Conservation (phyloP, 176 grass and related monocot species). For the Carex scoparia region DNA sequence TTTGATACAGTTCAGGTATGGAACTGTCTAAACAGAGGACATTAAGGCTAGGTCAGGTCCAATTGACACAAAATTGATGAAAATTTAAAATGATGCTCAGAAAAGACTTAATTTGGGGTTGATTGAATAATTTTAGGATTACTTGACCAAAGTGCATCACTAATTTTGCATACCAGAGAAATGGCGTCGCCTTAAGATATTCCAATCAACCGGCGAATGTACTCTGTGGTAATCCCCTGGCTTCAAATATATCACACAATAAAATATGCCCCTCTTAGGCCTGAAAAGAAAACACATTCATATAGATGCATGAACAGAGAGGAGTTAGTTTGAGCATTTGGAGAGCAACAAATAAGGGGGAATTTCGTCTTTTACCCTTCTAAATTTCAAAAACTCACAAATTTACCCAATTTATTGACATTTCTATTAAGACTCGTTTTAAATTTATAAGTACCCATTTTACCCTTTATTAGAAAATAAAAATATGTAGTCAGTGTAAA, state of each 20-base stretch:
- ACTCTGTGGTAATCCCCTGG: conserved; percentile 80
- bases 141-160: not conserved
- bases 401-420: too few relatives aligned
- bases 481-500: too few relatives aligned
- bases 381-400: too few relatives aligned
- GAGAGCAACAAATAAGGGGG: not conserved
- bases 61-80: conserved; percentile 1
- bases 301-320: not conserved
- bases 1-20: not conserved
- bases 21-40: not conserved
- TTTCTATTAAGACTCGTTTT: too few relatives aligned
- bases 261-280: conserved; percentile 67
- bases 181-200: conserved; percentile 59
- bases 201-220: conserved; percentile 74
- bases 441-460: too few relatives aligned
- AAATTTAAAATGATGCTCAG: not conserved
- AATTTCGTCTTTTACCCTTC: too few relatives aligned
- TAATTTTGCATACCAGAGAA: conserved; percentile 55
- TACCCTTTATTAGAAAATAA: too few relatives aligned
- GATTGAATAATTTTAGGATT: not conserved
- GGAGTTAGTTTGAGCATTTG: not conserved
- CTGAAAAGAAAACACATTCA: conserved; percentile 31
- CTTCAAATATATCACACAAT: conserved; percentile 87
- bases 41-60: not conserved
- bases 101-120: not conserved